Conservation (phyloP, 2,329 filamentous ascomycete genomes). For the Fusarium cicatricum region DNA sequence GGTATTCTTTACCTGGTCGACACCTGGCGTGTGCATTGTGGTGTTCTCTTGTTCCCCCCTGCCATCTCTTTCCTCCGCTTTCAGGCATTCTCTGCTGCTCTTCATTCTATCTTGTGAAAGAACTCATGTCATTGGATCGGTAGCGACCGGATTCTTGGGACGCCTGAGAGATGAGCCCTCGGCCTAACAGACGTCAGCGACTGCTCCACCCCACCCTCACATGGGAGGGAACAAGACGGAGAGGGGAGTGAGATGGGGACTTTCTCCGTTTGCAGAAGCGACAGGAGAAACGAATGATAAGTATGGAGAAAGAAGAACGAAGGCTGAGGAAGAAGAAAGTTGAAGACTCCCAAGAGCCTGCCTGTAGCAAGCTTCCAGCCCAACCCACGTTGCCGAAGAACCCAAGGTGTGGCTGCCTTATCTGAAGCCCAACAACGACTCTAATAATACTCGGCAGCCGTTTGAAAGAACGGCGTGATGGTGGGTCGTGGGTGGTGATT, state of each 20-base stretch:
- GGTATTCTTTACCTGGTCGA: not conserved
- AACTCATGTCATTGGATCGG: constrained; percentile 2
- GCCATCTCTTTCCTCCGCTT: not conserved
- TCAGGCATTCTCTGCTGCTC: not conserved
- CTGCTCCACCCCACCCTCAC: constrained; percentile 13
- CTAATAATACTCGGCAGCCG: constrained; percentile 19
- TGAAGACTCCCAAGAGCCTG: constrained; percentile 6
- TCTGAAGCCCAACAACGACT: constrained; percentile 5
- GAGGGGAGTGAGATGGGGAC: not conserved
- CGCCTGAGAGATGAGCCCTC: constrained; percentile 32
- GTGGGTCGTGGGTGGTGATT: not conserved
- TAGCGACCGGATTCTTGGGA: constrained; percentile 6
- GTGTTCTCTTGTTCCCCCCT: not conserved
- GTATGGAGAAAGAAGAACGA: not conserved
- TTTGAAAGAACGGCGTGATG: not conserved
- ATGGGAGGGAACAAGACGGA: not conserved
- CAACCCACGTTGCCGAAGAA: constrained; percentile 6
- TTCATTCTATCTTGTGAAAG: not conserved
- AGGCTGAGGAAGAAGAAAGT: constrained; percentile 16
- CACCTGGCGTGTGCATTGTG: not conserved
- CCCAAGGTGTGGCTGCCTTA: constrained; percentile 11
- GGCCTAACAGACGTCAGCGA: constrained; percentile 7
- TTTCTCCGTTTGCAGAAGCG: not conserved
- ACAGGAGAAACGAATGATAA: not conserved
- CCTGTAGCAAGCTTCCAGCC: not conserved